Evolutionary conservation across 1,284 basidiomycete species (phyloP).

Genomic region (Malassezia furfur): DNA sequence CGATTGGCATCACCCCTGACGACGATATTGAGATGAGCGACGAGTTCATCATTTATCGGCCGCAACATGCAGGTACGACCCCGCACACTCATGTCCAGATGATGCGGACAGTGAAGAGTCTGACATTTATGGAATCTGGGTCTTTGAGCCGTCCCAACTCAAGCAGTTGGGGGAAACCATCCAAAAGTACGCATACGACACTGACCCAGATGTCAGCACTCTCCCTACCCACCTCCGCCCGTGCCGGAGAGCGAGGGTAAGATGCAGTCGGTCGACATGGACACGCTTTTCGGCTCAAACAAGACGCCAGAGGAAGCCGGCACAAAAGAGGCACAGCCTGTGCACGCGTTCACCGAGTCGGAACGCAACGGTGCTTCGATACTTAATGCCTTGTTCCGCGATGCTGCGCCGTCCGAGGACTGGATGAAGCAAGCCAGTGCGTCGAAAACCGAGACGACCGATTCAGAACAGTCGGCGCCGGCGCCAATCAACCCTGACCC

Average conservation of each 20-base stretch:
- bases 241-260: background rate
- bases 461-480: background rate
- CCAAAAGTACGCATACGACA: slow-evolving; percentile 9
- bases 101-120: slow-evolving; percentile 20
- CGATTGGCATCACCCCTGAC: slow-evolving; percentile 65
- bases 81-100: slow-evolving; percentile 13
- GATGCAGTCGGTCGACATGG: slow-evolving; percentile 10
- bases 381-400: slow-evolving; percentile 17
- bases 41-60: slow-evolving; percentile 64
- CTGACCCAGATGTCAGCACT: background rate
- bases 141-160: slow-evolving; percentile 61
- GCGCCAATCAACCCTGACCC: too few species aligned
- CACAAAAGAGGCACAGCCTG: background rate
- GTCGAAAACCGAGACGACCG: too few species aligned
- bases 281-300: slow-evolving; percentile 6
- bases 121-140: slow-evolving; percentile 66
- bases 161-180: slow-evolving; percentile 56
- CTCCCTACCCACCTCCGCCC: background rate
- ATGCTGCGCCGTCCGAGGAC: slow-evolving; percentile 1
- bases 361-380: slow-evolving; percentile 17
- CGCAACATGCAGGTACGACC: slow-evolving; percentile 49
- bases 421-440: background rate
- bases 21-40: slow-evolving; percentile 60
- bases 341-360: slow-evolving; percentile 17
- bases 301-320: background rate